Evolutionary conservation across 257 asterid genomes (phyloP), one percentile per base, ranked within the genome.

Genomic region (Nicotiana tabacum): DNA sequence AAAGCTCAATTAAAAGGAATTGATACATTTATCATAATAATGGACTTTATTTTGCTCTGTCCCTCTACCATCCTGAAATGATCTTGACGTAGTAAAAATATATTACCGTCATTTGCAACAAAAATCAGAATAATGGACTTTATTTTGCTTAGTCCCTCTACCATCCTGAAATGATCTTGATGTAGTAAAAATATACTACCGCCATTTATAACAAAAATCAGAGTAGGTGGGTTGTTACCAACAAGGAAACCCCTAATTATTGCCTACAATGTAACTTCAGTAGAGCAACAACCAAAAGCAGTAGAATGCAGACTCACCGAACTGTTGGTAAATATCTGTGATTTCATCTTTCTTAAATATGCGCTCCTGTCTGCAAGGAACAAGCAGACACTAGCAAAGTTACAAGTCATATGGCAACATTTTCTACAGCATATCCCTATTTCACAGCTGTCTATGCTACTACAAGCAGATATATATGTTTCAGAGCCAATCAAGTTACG

Each of bases 321-420:
- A 83, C 99, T 94, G 85, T 96, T 96, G 61, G 98, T 92, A 85
- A 96, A 96, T 86, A 96, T 91, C 90, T 92, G 97, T 0, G 97
- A 84, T 86, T 96, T 96, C 90, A 91, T 88, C 93, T 90, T 96
- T 80, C 99, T 90, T 90, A 96, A 65, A 77, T 86, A 76, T 70
- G 64, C 17, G 85, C 98, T 92, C 88, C 85, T 90, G 55, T 92
- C 99, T 86, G 97, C 90, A 61, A 32, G 53, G 55, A 58, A 78
- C 35, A 77, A 32, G 32, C 64, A 51, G 12, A 29, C 16, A 72
- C 10, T 16, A 15, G 57, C 9, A 78, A 48, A 61, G 29, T 56
- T 35, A 56, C 18, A 67, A 77, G 16, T 79, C 79, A 86, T 83
- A 76, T 80, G 39, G 80, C 33, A 66, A 16, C 30, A 76, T 3